phyloP scores from a whole-genome alignment of 768 basidiomycete species.

The Pleurotus tuoliensis region DNA sequence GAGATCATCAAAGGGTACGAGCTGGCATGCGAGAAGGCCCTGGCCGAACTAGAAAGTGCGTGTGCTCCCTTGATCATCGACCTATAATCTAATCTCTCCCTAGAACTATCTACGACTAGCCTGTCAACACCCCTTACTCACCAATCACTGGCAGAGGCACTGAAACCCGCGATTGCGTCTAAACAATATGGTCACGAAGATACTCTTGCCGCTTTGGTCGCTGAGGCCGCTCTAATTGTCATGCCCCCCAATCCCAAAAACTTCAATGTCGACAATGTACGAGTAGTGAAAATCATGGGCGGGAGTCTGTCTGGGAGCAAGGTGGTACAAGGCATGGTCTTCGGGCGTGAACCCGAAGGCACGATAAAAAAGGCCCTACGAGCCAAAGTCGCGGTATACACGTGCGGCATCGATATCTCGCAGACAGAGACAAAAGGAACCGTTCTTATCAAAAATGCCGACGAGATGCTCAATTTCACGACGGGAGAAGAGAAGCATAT shows the following conservation, averaged over 20 bases:
- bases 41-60: slow-evolving; percentile 89
- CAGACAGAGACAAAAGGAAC: slow-evolving; percentile 99
- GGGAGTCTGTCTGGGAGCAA: slow-evolving; percentile 79
- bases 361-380: slow-evolving; percentile 76
- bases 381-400: slow-evolving; percentile 95
- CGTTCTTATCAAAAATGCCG: slow-evolving; percentile 89
- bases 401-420: slow-evolving; percentile 85
- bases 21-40: slow-evolving; percentile 77
- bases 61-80: slow-evolving; percentile 15
- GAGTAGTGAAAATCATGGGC: slow-evolving; percentile 99
- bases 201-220: slow-evolving; percentile 73
- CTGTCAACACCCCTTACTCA: slow-evolving; percentile 71
- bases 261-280: slow-evolving; percentile 98
- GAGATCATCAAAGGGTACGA: slow-evolving; percentile 96
- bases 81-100: slow-evolving; percentile 11
- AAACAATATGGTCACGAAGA: slow-evolving; percentile 98
- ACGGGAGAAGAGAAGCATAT: slow-evolving; percentile 94
- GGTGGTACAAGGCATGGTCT: slow-evolving; percentile 97
- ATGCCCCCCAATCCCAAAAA: slow-evolving; percentile 87
- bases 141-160: slow-evolving; percentile 65
- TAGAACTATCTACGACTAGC: slow-evolving; percentile 67
- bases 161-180: slow-evolving; percentile 90
- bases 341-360: slow-evolving; percentile 93
- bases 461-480: slow-evolving; percentile 97
- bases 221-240: slow-evolving; percentile 88